These are phyloP conservation scores for Viola pubescens DNA, from an alignment of 441 rosid genomes.

Conservation along the genomic window DNA sequence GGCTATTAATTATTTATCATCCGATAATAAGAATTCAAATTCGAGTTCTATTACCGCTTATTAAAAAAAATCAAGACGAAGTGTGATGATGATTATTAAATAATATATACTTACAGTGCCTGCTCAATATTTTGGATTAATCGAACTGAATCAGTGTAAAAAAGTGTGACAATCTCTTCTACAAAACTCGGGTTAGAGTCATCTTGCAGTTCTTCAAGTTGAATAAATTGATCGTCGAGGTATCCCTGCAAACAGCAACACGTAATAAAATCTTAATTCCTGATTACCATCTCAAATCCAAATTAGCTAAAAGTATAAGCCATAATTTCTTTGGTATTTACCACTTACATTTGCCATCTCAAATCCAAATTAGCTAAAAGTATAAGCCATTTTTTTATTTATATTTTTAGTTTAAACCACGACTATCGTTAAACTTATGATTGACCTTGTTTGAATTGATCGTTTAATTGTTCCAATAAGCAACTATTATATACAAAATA, in stretches of 20 bases:
- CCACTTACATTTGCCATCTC: too few species aligned
- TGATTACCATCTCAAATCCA: not conserved
- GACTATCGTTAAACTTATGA: too few species aligned
- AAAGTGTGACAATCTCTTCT: constrained; percentile 47
- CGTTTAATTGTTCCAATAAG: too few species aligned
- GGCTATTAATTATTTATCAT: too few species aligned
- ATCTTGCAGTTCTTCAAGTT: constrained; percentile 63
- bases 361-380: too few species aligned
- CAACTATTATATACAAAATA: too few species aligned
- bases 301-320: not conserved
- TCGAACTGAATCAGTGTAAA: constrained; percentile 44
- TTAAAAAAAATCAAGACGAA: not conserved
- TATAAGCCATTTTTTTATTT: not conserved
- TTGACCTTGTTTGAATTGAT: too few species aligned
- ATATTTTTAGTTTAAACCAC: too few species aligned
- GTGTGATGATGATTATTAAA: not conserved
- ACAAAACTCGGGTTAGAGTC: constrained; percentile 57
- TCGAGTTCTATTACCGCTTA: too few species aligned
- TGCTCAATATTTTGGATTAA: constrained; percentile 43
- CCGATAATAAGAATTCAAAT: too few species aligned
- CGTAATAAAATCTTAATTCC: not conserved
- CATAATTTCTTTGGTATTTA: not conserved
- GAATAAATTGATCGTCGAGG: constrained; percentile 52
- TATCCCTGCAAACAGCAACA: constrained; percentile 38
- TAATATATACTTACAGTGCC: constrained; percentile 34